A percentile compares a stretch with the other conserved stretches of the same genome.
These are phyloP conservation scores for Roridomyces roridus DNA, from an alignment of 768 basidiomycete species.

Conservation along the genomic window DNA sequence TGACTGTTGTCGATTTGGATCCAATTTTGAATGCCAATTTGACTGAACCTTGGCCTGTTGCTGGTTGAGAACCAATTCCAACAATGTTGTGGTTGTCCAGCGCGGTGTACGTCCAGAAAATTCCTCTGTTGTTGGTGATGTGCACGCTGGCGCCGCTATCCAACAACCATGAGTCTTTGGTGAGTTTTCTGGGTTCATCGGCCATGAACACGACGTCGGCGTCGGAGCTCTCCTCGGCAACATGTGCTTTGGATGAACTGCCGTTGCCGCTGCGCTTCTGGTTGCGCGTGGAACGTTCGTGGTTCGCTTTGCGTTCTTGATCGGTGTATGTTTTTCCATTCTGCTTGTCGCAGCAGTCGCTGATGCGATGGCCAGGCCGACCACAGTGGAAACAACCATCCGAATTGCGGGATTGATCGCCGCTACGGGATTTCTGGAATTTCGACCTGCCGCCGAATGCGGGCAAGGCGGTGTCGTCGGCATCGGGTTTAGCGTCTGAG, in stretches of 20 bases:
- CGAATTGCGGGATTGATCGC: not conserved
- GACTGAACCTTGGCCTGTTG: not conserved
- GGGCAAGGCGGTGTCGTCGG: conserved; percentile 1
- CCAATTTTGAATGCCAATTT: not conserved
- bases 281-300: not conserved
- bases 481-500: not conserved
- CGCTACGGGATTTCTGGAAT: not conserved
- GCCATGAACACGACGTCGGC: conserved; percentile 2
- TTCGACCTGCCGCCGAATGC: not conserved
- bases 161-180: not conserved
- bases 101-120: not conserved
- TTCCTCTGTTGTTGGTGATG: conserved; percentile 2
- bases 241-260: not conserved
- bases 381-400: conserved; percentile 2
- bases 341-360: conserved; percentile 7
- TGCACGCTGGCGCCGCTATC: conserved; percentile 7
- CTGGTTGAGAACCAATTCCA: not conserved
- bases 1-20: not conserved
- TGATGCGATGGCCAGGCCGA: not conserved
- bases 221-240: not conserved
- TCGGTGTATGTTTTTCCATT: conserved; percentile 2
- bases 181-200: not conserved
- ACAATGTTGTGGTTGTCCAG: conserved; percentile 4
- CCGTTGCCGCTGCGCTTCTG: not conserved
- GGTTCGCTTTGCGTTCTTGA: not conserved